These are phyloP conservation scores for Jacaranda mimosifolia DNA, from an alignment of 257 asterid species.

Conservation along the genomic window DNA sequence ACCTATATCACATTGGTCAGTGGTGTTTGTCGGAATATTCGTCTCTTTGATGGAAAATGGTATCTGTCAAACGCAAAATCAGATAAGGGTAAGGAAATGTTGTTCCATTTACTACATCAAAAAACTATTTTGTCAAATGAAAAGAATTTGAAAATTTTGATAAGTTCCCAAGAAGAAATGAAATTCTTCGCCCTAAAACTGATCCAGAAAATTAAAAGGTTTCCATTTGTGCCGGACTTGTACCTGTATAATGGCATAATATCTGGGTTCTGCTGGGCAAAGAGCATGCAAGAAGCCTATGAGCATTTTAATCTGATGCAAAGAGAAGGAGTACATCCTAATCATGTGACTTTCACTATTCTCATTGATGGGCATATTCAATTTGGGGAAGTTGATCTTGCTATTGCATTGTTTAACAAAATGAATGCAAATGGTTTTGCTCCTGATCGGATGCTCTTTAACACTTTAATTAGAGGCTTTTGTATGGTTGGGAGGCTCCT, in stretches of 20 bases:
- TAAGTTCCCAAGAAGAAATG: slow-evolving; percentile 48
- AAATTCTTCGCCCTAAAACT: slow-evolving; percentile 44
- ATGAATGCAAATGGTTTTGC: slow-evolving; percentile 55
- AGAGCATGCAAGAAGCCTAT: slow-evolving; percentile 57
- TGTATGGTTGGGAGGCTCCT: slow-evolving; percentile 54
- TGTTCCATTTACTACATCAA: slow-evolving; percentile 52
- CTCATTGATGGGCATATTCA: slow-evolving; percentile 61
- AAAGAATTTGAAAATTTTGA: slow-evolving; percentile 33
- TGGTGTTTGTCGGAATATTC: slow-evolving; percentile 60
- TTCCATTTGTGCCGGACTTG: slow-evolving; percentile 48
- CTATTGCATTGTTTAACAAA: slow-evolving; percentile 58
- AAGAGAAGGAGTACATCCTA: slow-evolving; percentile 58
- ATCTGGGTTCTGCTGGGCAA: slow-evolving; percentile 57
- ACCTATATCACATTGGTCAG: slow-evolving; percentile 57
- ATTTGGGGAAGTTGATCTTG: slow-evolving; percentile 53
- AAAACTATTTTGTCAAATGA: slow-evolving; percentile 33
- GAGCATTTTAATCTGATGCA: slow-evolving; percentile 53
- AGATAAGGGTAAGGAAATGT: slow-evolving; percentile 46
- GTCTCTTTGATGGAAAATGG: slow-evolving; percentile 43
- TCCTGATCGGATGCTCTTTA: slow-evolving; percentile 55
- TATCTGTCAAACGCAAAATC: slow-evolving; percentile 36
- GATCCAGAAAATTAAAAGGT: slow-evolving; percentile 41
- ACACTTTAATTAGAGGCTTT: slow-evolving; percentile 59
- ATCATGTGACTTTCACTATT: slow-evolving; percentile 69
- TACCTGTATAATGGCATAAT: slow-evolving; percentile 57